A percentile compares a stretch with the other conserved stretches of the same genome.
phyloP scores from a whole-genome alignment of 2,329 filamentous ascomycete genomes.

The Chrysoporthe puriensis region DNA sequence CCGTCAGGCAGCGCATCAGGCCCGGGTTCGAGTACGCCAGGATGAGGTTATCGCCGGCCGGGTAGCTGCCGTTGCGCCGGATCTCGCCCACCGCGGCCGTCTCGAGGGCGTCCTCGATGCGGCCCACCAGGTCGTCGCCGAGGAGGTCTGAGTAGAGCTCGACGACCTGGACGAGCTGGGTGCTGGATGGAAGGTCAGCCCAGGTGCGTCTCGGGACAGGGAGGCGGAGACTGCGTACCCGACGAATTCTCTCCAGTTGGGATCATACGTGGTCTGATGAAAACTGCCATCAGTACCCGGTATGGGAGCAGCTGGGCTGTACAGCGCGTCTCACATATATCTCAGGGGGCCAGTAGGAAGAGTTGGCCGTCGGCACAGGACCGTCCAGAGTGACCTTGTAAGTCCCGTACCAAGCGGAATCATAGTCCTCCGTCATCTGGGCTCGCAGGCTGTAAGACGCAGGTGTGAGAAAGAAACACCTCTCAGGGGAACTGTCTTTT shows the following conservation, averaged over 20 bases:
- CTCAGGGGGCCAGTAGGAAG: slow-evolving; percentile 37
- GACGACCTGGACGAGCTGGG: slow-evolving; percentile 41
- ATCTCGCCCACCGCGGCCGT: slow-evolving; percentile 44
- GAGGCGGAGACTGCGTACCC: slow-evolving; percentile 31
- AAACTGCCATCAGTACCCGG: not conserved
- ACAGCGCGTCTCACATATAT: slow-evolving; percentile 37
- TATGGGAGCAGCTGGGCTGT: not conserved
- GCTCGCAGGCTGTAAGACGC: not conserved
- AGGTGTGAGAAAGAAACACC: not conserved
- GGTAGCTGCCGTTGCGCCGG: slow-evolving; percentile 45
- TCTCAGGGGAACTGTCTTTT: not conserved
- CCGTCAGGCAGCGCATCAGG: slow-evolving; percentile 45
- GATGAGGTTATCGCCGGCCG: slow-evolving; percentile 43
- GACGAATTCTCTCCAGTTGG: slow-evolving; percentile 45
- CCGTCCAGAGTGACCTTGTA: slow-evolving; percentile 46
- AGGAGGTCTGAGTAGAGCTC: slow-evolving; percentile 41
- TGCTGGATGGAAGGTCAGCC: slow-evolving; percentile 24
- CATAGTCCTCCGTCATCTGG: slow-evolving; percentile 43
- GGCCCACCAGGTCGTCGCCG: slow-evolving; percentile 36
- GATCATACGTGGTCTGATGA: slow-evolving; percentile 34
- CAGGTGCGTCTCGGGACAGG: too few species aligned
- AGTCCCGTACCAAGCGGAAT: slow-evolving; percentile 47
- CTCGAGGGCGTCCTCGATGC: slow-evolving; percentile 43
- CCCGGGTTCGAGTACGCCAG: slow-evolving; percentile 46
- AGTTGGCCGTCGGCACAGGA: slow-evolving; percentile 42